phyloP scores from a whole-genome alignment of 2,329 filamentous ascomycete genomes.

The Ramichloridium luteum region DNA sequence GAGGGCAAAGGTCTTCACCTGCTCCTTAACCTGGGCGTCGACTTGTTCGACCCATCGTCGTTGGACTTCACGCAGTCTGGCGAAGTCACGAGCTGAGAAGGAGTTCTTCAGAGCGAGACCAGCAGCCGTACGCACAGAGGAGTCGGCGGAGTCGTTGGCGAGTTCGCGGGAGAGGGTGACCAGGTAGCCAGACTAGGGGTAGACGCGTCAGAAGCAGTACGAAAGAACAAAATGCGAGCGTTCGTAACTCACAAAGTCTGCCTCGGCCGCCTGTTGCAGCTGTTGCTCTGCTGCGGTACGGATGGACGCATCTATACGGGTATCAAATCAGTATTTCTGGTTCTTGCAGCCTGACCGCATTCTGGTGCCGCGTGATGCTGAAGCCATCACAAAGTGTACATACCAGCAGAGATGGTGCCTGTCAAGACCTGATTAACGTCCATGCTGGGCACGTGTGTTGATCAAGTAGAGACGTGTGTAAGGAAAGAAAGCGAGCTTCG shows the following conservation, averaged over 20 bases:
- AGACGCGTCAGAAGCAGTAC: conserved; percentile 1
- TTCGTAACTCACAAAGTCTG: conserved; percentile 69
- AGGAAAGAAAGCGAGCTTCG: conserved; percentile 13
- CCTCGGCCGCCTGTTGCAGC: conserved; percentile 81
- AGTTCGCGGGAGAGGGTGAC: conserved; percentile 86
- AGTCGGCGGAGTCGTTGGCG: conserved; percentile 73
- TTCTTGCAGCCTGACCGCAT: conserved; percentile 14
- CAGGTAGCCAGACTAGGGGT: conserved; percentile 70
- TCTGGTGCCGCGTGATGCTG: too few species aligned
- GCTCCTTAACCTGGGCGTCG: conserved; percentile 66
- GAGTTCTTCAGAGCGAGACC: conserved; percentile 97
- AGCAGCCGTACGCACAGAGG: conserved; percentile 81
- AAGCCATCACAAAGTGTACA: conserved; percentile 25
- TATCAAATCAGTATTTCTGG: conserved; percentile 19
- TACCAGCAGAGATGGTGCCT: conserved; percentile 91
- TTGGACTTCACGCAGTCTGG: conserved; percentile 79
- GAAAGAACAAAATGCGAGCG: conserved; percentile 1
- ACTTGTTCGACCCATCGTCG: conserved; percentile 83
- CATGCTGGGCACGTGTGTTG: conserved; percentile 45
- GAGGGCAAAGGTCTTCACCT: conserved; percentile 82
- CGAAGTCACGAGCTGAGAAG: conserved; percentile 84
- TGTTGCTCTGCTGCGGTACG: conserved; percentile 90
- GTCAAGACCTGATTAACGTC: conserved; percentile 97
- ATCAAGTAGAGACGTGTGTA: conserved; percentile 1
- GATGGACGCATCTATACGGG: conserved; percentile 62